A percentile compares a stretch with the other conserved stretches of the same genome.
Evolutionary conservation across 2,329 filamentous ascomycete genomes (phyloP).

Genomic region (Fusarium virguliforme): DNA sequence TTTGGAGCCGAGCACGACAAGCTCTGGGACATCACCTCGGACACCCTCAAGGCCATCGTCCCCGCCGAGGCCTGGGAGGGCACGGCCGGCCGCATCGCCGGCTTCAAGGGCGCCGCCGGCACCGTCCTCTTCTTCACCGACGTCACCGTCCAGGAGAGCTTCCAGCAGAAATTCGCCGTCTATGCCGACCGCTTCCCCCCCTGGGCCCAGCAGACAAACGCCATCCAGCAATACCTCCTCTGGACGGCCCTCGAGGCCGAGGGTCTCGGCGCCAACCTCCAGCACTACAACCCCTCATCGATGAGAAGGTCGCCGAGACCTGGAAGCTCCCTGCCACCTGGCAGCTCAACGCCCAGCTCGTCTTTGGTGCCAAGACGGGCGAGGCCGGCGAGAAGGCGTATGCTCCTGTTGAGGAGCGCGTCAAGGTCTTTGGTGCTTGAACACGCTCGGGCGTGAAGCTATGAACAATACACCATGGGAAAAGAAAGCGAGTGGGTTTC

Average conservation of each 20-base stretch:
- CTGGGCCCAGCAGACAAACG: conserved; percentile 84
- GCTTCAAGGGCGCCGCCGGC: conserved; percentile 82
- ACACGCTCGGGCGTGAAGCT: conserved; percentile 18
- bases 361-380: conserved; percentile 79
- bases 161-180: conserved; percentile 78
- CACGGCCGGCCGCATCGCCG: conserved; percentile 62
- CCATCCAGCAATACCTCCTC: conserved; percentile 83
- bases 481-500: conserved; percentile 23
- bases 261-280: conserved; percentile 88
- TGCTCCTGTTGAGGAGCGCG: conserved; percentile 75
- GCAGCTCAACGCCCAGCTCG: conserved; percentile 86
- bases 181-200: conserved; percentile 86
- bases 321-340: conserved; percentile 82
- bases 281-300: conserved; percentile 93
- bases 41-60: conserved; percentile 69
- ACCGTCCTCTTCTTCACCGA: conserved; percentile 93
- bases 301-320: conserved; percentile 76
- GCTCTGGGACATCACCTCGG: conserved; percentile 83
- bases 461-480: conserved; percentile 16
- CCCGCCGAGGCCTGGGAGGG: conserved; percentile 74
- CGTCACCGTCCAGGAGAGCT: conserved; percentile 74
- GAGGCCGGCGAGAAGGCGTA: conserved; percentile 76
- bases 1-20: conserved; percentile 87
- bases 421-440: conserved; percentile 75
- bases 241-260: conserved; percentile 89